Percentiles rank a stretch among this genome's conserved stretches.
These are phyloP conservation scores for Moricandia moricandioides DNA, from an alignment of 345 rosid species.

Conservation along the genomic window DNA sequence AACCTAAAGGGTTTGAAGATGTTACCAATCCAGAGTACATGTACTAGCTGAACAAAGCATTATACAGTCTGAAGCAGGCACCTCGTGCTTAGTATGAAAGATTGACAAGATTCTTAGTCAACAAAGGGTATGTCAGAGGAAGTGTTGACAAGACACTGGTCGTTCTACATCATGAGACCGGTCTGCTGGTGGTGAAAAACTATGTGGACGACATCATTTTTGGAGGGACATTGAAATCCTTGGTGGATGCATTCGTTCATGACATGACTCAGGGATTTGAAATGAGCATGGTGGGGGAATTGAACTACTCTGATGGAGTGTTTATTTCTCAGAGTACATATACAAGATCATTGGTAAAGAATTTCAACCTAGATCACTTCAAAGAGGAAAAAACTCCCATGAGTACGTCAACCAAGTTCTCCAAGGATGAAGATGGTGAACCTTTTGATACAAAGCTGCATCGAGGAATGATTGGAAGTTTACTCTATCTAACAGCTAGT, in stretches of 20 bases:
- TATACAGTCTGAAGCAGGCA: no score
- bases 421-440: not conserved
- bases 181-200: no score
- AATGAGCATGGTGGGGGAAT: not conserved
- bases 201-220: no score
- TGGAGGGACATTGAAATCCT: no score
- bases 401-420: not conserved
- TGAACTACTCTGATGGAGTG: not conserved
- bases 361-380: not conserved
- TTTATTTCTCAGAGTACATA: not conserved
- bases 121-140: no score
- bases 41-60: no score
- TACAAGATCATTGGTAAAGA: not conserved
- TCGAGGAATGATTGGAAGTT: not conserved
- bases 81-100: no score
- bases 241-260: not conserved
- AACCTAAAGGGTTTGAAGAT: no score
- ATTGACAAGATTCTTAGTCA: no score
- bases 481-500: not conserved
- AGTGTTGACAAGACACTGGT: no score
- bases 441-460: not conserved
- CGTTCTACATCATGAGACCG: no score
- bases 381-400: not conserved
- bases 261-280: not conserved
- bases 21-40: no score